Conservation (phyloP, 495 filamentous ascomycete species). For the Penicillium alfredii region DNA sequence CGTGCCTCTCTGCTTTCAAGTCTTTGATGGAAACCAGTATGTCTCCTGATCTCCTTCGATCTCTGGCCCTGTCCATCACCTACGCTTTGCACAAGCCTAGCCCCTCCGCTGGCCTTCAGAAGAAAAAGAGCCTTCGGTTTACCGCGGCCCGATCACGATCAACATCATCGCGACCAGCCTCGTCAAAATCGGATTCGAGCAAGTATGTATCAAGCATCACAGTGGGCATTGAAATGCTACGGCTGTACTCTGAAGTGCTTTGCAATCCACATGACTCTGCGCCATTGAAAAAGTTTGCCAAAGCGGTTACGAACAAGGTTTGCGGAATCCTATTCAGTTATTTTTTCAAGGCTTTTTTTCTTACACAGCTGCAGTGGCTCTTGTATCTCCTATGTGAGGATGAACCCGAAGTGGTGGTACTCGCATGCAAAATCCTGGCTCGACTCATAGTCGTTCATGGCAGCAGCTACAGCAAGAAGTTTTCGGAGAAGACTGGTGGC, state of each 20-base stretch:
- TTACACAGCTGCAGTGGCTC: conserved; percentile 89
- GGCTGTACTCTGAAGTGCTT: conserved; percentile 77
- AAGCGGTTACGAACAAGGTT: conserved; percentile 94
- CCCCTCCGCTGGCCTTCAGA: conserved; percentile 35
- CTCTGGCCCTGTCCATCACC: conserved; percentile 87
- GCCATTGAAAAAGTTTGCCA: conserved; percentile 81
- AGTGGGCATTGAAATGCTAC: conserved; percentile 68
- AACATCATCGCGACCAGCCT: conserved; percentile 20
- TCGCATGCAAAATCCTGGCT: conserved; percentile 78
- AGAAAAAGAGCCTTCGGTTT: conserved; percentile 47
- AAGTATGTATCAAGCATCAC: conserved; percentile 39
- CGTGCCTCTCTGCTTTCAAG: conserved; percentile 71
- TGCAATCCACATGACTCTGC: conserved; percentile 60
- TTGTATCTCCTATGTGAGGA: conserved; percentile 87
- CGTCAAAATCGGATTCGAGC: conserved; percentile 19
- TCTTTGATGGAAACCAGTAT: conserved; percentile 71
- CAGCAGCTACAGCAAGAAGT: conserved; percentile 71
- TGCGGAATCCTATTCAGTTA: conserved; percentile 20
- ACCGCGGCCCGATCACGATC: too few relatives aligned
- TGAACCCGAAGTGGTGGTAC: conserved; percentile 73
- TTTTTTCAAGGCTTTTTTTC: too few relatives aligned
- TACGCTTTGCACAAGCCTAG: conserved; percentile 75
- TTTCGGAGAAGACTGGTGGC: conserved; percentile 76
- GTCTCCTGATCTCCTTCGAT: conserved; percentile 74
- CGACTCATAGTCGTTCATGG: conserved; percentile 81